phyloP scores from a whole-genome alignment of 495 filamentous ascomycete species.

The Penicillium ucsense region DNA sequence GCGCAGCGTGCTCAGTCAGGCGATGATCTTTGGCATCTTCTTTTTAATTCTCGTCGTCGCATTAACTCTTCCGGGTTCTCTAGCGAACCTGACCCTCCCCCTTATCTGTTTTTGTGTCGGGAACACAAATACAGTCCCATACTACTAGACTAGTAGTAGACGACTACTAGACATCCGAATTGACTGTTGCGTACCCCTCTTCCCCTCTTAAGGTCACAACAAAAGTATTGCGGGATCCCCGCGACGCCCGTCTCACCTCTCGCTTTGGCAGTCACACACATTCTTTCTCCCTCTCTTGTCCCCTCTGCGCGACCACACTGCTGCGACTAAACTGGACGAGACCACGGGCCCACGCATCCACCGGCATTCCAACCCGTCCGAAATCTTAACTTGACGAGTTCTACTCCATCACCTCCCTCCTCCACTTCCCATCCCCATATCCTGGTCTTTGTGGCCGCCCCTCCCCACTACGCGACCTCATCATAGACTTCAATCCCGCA shows the following conservation, averaged over 20 bases:
- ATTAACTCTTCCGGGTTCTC: slow-evolving; percentile 17
- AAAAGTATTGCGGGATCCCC: slow-evolving; percentile 14
- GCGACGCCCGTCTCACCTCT: slow-evolving; percentile 21
- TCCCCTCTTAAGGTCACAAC: slow-evolving; percentile 31
- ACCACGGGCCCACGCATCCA: too few relatives aligned
- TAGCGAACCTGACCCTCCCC: too few relatives aligned
- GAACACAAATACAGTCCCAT: too few relatives aligned
- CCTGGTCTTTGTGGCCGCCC: not conserved
- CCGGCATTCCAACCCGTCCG: too few relatives aligned
- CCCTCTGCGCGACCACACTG: too few relatives aligned
- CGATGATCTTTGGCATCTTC: not conserved
- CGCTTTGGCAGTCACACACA: not conserved
- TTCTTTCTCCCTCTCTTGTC: too few relatives aligned
- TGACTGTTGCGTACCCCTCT: slow-evolving; percentile 10
- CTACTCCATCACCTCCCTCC: not conserved
- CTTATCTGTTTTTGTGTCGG: too few relatives aligned
- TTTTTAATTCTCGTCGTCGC: slow-evolving; percentile 25
- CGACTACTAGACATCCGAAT: too few relatives aligned
- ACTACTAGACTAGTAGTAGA: too few relatives aligned
- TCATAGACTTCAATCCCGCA: not conserved
- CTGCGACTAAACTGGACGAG: too few relatives aligned
- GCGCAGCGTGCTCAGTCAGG: not conserved
- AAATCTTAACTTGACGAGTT: not conserved
- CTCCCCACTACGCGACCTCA: not conserved
- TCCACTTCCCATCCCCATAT: not conserved